These are phyloP conservation scores for Euphorbia peplus DNA, from an alignment of 345 rosid species.

Conservation along the genomic window DNA sequence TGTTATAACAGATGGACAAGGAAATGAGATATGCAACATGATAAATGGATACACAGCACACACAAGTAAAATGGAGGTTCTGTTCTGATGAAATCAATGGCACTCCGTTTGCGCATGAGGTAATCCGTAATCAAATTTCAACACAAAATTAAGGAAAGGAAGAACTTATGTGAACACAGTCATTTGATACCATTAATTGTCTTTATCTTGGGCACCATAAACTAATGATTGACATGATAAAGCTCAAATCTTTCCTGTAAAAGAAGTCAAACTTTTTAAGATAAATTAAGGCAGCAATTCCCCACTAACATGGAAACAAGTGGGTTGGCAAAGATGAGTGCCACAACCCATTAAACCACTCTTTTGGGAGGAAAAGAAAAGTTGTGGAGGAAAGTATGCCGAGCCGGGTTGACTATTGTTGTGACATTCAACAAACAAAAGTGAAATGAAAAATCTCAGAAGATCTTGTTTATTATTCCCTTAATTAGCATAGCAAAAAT, in stretches of 20 bases:
- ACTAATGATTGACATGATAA: neutral
- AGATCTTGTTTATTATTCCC: constrained; percentile 9
- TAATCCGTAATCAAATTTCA: too few relatives aligned
- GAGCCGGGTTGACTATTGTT: constrained; percentile 1
- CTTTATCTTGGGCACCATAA: neutral
- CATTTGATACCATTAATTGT: neutral
- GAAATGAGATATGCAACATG: neutral
- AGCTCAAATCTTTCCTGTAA: neutral
- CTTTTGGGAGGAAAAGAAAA: neutral
- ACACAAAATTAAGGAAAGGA: neutral
- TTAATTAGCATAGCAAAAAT: constrained; percentile 1
- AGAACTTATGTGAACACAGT: neutral
- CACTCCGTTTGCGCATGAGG: too few relatives aligned
- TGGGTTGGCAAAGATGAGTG: constrained; percentile 19
- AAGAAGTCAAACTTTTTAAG: constrained; percentile 2
- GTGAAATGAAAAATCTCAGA: neutral
- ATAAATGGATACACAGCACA: too few relatives aligned
- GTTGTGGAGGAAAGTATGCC: neutral
- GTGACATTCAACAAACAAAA: constrained; percentile 7
- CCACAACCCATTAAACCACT: constrained; percentile 21
- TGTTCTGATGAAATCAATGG: neutral
- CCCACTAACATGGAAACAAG: constrained; percentile 15
- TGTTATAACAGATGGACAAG: too few relatives aligned
- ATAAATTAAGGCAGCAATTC: neutral
- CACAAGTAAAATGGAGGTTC: too few relatives aligned